These are phyloP conservation scores for Lactarius indigo DNA, from an alignment of 768 basidiomycete species.

Conservation along the genomic window DNA sequence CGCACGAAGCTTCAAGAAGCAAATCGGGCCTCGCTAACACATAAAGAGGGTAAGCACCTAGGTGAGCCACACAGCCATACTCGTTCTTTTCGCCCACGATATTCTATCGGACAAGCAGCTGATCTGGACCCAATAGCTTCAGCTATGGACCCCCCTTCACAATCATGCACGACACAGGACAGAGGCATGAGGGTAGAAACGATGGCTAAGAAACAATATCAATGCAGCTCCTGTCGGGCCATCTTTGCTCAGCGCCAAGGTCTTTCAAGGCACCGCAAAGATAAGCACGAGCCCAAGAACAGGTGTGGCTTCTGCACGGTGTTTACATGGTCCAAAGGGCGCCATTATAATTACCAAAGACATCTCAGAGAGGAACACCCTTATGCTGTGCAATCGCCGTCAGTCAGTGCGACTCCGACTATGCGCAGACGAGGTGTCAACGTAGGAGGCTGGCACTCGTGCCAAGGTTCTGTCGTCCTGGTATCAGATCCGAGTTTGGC, in stretches of 20 bases:
- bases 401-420: too few relatives aligned
- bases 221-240: background rate
- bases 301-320: background rate
- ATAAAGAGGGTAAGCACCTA: background rate
- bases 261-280: background rate
- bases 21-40: background rate
- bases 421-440: too few relatives aligned
- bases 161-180: too few relatives aligned
- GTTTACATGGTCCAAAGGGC: background rate
- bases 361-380: background rate
- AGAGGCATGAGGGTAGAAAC: too few relatives aligned
- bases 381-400: background rate
- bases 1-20: background rate
- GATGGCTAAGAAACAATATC: background rate
- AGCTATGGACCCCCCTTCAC: background rate
- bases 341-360: background rate
- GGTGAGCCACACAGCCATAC: background rate
- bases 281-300: background rate
- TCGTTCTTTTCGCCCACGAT: background rate
- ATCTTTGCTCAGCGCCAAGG: background rate
- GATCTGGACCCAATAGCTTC: background rate
- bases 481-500: too few relatives aligned
- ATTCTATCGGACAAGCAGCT: background rate
- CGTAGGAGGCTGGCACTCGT: too few relatives aligned
- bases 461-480: too few relatives aligned